Conservation (phyloP, 148 eudicot genomes). For the Simmondsia chinensis region DNA sequence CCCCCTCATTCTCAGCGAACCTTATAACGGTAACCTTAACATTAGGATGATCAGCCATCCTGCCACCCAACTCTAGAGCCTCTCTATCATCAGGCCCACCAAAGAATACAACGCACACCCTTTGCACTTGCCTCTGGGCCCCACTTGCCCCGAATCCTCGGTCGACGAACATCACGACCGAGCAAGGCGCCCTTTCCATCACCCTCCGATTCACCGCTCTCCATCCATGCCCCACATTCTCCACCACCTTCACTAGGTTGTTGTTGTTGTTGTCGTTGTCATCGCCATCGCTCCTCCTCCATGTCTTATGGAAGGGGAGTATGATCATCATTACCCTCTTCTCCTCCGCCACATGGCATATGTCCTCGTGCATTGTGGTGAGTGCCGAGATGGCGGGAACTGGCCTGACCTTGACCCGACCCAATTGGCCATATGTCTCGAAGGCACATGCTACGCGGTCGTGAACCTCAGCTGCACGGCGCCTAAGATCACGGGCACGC, state of each 20-base stretch:
- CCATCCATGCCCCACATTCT: slow-evolving; percentile 45
- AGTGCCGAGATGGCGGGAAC: slow-evolving; percentile 40
- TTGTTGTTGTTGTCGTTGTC: slow-evolving; percentile 4
- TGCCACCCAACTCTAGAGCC: slow-evolving; percentile 36
- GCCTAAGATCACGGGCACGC: slow-evolving; percentile 1
- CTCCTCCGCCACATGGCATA: slow-evolving; percentile 41
- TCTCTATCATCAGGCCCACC: slow-evolving; percentile 62
- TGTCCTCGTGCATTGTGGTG: slow-evolving; percentile 55
- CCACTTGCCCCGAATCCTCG: slow-evolving; percentile 50
- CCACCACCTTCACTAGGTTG: slow-evolving; percentile 26
- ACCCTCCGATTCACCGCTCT: slow-evolving; percentile 43
- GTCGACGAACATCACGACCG: slow-evolving; percentile 57
- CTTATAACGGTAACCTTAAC: slow-evolving; percentile 29
- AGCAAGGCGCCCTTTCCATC: slow-evolving; percentile 49
- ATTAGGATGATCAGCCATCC: slow-evolving; percentile 52
- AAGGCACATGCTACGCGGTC: slow-evolving; percentile 37
- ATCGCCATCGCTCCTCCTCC: slow-evolving; percentile 16
- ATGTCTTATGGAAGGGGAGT: slow-evolving; percentile 59
- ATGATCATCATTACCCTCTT: slow-evolving; percentile 45
- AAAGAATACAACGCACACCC: slow-evolving; percentile 41
- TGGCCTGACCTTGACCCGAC: slow-evolving; percentile 50
- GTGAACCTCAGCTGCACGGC: slow-evolving; percentile 18
- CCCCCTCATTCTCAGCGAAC: slow-evolving; percentile 5
- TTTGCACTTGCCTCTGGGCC: background rate
- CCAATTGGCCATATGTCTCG: slow-evolving; percentile 49